Evolutionary conservation across 305 asterid species (phyloP).

Genomic region (Fraxinus xanthoxyloides): DNA sequence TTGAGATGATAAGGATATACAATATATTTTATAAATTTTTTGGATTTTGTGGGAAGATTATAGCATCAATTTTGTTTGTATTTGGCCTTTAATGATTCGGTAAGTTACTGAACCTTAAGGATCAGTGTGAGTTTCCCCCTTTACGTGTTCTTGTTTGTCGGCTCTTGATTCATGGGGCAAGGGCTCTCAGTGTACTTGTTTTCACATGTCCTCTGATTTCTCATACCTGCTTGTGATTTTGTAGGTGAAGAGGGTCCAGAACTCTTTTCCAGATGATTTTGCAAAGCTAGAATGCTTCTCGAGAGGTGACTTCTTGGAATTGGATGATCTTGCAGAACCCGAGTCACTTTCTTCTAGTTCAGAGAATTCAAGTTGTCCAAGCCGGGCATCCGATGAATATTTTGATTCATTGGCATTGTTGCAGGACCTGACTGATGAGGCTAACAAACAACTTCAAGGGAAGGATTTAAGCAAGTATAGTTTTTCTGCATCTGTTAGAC

Average conservation of each 20-base stretch:
- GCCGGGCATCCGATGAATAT: conserved; percentile 53
- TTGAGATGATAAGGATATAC: neutral
- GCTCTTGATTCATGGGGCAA: neutral
- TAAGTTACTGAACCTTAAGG: neutral
- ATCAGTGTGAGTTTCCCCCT: neutral
- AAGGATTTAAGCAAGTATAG: conserved; percentile 29
- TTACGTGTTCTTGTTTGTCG: neutral
- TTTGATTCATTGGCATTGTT: conserved; percentile 48
- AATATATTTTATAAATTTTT: neutral
- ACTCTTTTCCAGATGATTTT: conserved; percentile 15
- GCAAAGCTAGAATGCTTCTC: conserved; percentile 28
- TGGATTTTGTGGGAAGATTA: neutral
- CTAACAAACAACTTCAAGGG: conserved; percentile 11
- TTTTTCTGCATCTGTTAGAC: conserved; percentile 22
- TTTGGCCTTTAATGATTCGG: neutral
- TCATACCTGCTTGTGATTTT: neutral
- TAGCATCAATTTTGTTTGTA: neutral
- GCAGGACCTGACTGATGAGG: conserved; percentile 41
- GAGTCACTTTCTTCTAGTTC: conserved; percentile 59
- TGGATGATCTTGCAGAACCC: conserved; percentile 51
- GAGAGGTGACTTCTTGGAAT: conserved; percentile 60
- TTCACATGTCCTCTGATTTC: neutral
- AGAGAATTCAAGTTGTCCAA: conserved; percentile 52
- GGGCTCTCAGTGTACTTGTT: neutral
- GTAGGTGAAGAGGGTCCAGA: neutral